Evolutionary conservation across 306 rosid genomes (phyloP).

Genomic region (Malus sylvestris): DNA sequence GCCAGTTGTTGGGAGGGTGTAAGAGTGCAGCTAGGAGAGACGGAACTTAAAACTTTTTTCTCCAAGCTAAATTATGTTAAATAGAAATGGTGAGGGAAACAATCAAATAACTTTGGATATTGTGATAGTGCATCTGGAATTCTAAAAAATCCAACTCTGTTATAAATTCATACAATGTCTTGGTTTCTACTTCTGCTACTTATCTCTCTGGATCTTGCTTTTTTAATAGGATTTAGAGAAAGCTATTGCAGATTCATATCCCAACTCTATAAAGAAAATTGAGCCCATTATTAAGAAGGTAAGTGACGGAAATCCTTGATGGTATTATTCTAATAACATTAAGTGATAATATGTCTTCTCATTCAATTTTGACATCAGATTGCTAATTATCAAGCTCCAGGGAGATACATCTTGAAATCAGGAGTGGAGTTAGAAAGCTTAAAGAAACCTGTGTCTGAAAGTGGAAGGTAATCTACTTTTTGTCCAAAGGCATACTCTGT

Average conservation of each 20-base stretch:
- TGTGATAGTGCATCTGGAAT: background rate
- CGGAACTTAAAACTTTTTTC: background rate
- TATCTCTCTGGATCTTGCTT: slow-evolving; percentile 11
- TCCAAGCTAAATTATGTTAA: background rate
- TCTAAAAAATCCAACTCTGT: background rate
- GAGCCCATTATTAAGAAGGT: slow-evolving; percentile 75
- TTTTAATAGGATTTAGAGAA: slow-evolving; percentile 69
- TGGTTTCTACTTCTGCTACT: background rate
- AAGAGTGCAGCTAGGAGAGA: background rate
- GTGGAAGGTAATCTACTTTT: slow-evolving; percentile 62
- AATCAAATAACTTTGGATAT: background rate
- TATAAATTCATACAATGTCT: background rate
- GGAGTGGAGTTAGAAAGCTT: slow-evolving; percentile 54
- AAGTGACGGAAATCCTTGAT: slow-evolving; percentile 30
- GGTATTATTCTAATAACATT: slow-evolving; percentile 16
- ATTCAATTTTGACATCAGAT: slow-evolving; percentile 55
- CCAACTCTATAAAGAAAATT: slow-evolving; percentile 57
- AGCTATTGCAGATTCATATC: slow-evolving; percentile 67
- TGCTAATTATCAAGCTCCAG: slow-evolving; percentile 73
- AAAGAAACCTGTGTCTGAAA: slow-evolving; percentile 59
- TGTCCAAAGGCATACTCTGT: background rate
- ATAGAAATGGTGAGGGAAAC: background rate
- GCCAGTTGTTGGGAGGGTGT: background rate
- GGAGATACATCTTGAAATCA: slow-evolving; percentile 63
- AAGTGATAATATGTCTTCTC: slow-evolving; percentile 24